Conservation (phyloP, 768 basidiomycete genomes). For the Mycena latifolia region DNA sequence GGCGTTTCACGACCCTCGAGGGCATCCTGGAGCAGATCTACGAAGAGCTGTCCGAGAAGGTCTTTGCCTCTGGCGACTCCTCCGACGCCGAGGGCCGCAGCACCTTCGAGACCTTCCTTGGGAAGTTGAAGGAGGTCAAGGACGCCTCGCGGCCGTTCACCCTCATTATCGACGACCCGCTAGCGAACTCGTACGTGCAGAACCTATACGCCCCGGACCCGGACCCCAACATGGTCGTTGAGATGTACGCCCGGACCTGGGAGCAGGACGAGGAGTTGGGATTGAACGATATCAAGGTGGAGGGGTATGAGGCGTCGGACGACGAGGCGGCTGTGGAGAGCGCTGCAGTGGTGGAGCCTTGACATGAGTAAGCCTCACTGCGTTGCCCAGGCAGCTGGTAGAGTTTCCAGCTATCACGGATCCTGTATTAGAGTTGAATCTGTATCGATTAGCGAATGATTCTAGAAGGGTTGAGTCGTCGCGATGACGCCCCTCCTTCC, state of each 20-base stretch:
- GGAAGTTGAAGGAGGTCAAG: conserved; percentile 83
- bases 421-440: conserved; percentile 22
- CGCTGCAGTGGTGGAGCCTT: neutral
- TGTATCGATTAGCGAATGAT: conserved; percentile 23
- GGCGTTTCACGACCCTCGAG: conserved; percentile 97
- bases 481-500: too few species aligned
- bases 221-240: conserved; percentile 92
- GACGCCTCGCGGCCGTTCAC: conserved; percentile 86
- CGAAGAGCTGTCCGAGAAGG: conserved; percentile 93
- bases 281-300: conserved; percentile 90
- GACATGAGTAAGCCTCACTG: neutral
- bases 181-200: conserved; percentile 96
- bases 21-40: conserved; percentile 95
- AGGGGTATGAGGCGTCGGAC: conserved; percentile 67
- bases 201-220: conserved; percentile 98
- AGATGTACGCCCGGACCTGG: conserved; percentile 85
- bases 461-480: neutral
- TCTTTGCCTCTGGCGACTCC: conserved; percentile 82
- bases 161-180: conserved; percentile 93
- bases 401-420: neutral
- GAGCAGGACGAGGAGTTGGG: conserved; percentile 97
- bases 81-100: conserved; percentile 57
- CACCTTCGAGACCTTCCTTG: conserved; percentile 84
- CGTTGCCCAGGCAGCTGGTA: neutral
- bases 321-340: conserved; percentile 28